Evolutionary conservation across 352 stramenopile genomes (phyloP), one percentile per base, ranked within the genome.

Genomic region (Pythium apleroticum): DNA sequence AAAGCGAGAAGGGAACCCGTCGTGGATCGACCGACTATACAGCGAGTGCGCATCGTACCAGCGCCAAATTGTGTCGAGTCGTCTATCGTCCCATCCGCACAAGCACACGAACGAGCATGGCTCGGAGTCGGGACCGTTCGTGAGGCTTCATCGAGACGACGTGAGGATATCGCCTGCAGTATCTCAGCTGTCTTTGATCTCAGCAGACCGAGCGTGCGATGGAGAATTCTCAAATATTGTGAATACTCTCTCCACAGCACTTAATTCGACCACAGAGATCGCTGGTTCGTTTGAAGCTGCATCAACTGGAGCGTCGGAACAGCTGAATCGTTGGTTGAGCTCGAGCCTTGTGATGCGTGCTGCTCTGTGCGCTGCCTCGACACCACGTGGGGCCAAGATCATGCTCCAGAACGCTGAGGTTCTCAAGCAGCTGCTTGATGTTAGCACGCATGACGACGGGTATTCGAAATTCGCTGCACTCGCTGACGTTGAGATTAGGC

Each of bases 71-170:
- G 19, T 14, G 9, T 6, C 14, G 48, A 55, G 24, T 22, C 8
- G 15, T 8, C 22, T 19, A 10, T 17, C 24, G 46, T 54, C 17
- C 1, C 4, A 54, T 20, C 25, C 46, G 4, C 22, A 54, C 22
- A 31, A 35, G 46, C 15, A 54, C 8, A 15, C 22, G 4, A 35
- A 10, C 2, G 28, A 57, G 5, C 28, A 14, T 41, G n/a, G 24
- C 4, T 2, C 24, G 6, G 49, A 59, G 1, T n/a, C n/a, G 8
- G 25, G 37, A 12, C 39, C 33, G 33, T 67, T 67, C 48, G 41
- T 67, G 15, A 35, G 54, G 3, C 31, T 72, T 17, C 65, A 72
- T 41, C 53, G 45, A 9, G 65, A 72, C 28, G 65, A 72, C 35
- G 8, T 72, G 5, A 37, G 19, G 14, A 35, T 14, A 2, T 10